phyloP scores from a whole-genome alignment of 2,329 filamentous ascomycete genomes.

The Zasmidium citrigriseum region DNA sequence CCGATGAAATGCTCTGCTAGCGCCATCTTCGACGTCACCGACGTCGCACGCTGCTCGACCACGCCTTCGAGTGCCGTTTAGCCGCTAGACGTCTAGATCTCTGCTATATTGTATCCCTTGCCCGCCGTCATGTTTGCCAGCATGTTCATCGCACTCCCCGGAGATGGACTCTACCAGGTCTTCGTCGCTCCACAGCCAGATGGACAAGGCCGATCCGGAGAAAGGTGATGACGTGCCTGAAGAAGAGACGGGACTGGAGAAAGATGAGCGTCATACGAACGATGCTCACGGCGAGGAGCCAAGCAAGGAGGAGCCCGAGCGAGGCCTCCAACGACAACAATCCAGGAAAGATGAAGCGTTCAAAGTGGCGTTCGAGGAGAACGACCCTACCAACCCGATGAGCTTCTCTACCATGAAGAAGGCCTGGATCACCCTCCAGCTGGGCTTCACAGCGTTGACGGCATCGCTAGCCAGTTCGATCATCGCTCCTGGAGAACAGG shows the following conservation, averaged over 20 bases:
- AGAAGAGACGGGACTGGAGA: not conserved
- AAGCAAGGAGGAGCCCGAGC: not conserved
- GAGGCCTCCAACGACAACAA: not conserved
- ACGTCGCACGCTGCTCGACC: not conserved
- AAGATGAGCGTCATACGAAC: not conserved
- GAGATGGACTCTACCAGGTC: not conserved
- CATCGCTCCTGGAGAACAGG: conserved; percentile 48
- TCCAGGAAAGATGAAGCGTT: conserved; percentile 17
- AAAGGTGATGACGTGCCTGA: not conserved
- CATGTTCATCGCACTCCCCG: not conserved
- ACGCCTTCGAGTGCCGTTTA: not conserved
- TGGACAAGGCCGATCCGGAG: not conserved
- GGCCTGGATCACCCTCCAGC: conserved; percentile 50
- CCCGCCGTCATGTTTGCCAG: not conserved
- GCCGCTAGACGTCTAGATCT: not conserved
- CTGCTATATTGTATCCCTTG: not conserved
- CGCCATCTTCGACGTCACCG: not conserved
- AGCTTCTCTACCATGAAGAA: conserved; percentile 50
- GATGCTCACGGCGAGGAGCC: not conserved
- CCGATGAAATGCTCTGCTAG: too few relatives aligned
- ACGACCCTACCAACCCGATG: conserved; percentile 48
- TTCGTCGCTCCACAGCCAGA: not conserved
- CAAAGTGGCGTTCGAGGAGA: conserved; percentile 31
- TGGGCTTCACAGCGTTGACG: conserved; percentile 50
- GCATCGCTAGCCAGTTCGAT: conserved; percentile 48